phyloP scores from a whole-genome alignment of 148 eudicot genomes.

The Pouteria glomerata region DNA sequence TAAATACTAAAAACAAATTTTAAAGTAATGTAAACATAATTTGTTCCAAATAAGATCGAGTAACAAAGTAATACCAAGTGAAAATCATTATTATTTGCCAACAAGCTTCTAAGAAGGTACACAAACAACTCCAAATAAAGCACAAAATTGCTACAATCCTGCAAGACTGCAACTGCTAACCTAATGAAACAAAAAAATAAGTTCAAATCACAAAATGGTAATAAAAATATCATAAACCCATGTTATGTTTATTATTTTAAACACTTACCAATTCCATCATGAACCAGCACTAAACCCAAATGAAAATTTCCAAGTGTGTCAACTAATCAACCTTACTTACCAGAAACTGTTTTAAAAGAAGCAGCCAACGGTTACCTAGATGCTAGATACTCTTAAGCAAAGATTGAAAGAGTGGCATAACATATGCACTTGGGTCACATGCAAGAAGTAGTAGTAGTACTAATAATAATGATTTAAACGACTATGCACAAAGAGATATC shows the following conservation, averaged over 20 bases:
- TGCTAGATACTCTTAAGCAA: background rate
- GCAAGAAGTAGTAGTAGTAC: no score
- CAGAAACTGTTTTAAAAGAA: background rate
- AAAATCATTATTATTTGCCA: background rate
- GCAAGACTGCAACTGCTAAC: background rate
- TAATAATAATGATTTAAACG: background rate
- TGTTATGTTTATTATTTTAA: background rate
- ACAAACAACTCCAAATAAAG: background rate
- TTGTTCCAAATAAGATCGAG: background rate
- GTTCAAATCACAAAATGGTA: background rate
- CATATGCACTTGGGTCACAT: background rate
- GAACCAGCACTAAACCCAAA: background rate
- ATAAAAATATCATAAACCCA: background rate
- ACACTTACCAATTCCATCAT: background rate
- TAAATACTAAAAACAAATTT: no score
- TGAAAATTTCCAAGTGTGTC: background rate
- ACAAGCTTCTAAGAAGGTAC: background rate
- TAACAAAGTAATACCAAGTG: no score
- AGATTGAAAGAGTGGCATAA: background rate
- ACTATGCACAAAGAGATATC: background rate
- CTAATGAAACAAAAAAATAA: background rate
- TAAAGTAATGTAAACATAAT: background rate
- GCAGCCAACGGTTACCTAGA: background rate
- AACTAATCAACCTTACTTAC: background rate
- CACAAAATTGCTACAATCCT: background rate